Percentiles rank a stretch among this genome's conserved stretches.
These are phyloP conservation scores for Combretum micranthum DNA, from an alignment of 345 rosid genomes.

Conservation along the genomic window DNA sequence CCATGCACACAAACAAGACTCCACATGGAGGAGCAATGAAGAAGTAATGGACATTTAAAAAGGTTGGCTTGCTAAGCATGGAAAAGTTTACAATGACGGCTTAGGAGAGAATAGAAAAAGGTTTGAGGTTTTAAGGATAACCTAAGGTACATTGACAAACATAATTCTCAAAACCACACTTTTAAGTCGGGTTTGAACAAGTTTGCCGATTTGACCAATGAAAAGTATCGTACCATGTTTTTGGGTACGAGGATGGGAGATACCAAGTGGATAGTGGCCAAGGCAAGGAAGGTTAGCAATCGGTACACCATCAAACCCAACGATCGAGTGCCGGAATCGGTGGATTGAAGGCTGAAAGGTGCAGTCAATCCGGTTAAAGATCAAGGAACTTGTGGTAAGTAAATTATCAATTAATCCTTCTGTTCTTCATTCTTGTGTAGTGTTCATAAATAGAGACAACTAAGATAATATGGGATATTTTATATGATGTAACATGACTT, in stretches of 20 bases:
- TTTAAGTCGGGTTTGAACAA: conserved; percentile 31
- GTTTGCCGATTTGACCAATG: conserved; percentile 40
- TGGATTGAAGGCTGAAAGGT: conserved; percentile 39
- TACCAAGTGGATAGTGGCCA: conserved; percentile 13
- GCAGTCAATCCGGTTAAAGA: conserved; percentile 39
- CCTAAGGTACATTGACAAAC: conserved; percentile 31
- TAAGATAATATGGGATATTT: no score
- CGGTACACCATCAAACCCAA: conserved; percentile 14
- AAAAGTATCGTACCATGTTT: conserved; percentile 32
- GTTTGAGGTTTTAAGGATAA: conserved; percentile 43
- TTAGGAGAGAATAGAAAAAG: conserved; percentile 31
- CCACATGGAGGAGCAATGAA: conserved; percentile 22
- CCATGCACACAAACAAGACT: neutral
- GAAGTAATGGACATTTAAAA: conserved; percentile 30
- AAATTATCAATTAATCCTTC: neutral
- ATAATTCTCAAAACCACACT: conserved; percentile 23
- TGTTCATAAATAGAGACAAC: neutral
- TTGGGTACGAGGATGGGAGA: conserved; percentile 20
- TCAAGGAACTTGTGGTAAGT: conserved; percentile 37
- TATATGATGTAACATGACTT: no score
- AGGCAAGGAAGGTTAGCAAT: conserved; percentile 16
- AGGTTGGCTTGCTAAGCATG: conserved; percentile 27
- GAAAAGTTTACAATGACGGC: conserved; percentile 25
- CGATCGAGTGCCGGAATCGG: conserved; percentile 26
- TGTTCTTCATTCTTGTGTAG: neutral